Evolutionary conservation across 1,284 basidiomycete genomes (phyloP).

Genomic region (Ceratobasidium sp.): DNA sequence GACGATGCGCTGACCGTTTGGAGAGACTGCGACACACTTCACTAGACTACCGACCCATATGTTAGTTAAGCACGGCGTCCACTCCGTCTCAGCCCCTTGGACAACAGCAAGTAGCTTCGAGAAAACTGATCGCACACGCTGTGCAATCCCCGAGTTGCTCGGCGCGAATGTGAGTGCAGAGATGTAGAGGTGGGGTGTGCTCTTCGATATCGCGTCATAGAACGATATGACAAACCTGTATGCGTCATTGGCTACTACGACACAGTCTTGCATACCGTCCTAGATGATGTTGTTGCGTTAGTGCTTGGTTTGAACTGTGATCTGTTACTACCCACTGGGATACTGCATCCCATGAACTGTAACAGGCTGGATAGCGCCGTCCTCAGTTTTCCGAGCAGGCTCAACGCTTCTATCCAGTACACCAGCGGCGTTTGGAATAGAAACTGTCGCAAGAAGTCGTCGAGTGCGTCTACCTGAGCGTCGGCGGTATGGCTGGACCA

Average conservation of each 20-base stretch:
- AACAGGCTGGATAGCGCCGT: neutral
- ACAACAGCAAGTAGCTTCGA: neutral
- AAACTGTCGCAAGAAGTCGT: neutral
- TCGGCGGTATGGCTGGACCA: constrained; percentile 7
- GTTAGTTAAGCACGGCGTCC: too few species aligned
- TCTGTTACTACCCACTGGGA: neutral
- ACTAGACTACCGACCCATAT: neutral
- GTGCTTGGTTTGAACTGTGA: neutral
- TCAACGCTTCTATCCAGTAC: constrained; percentile 28
- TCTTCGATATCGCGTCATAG: constrained; percentile 2
- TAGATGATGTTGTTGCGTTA: neutral
- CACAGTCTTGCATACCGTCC: neutral
- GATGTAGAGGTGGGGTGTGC: constrained; percentile 15
- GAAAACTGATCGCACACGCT: neutral
- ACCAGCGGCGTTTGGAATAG: neutral
- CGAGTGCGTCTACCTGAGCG: neutral
- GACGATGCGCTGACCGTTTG: neutral
- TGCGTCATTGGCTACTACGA: neutral
- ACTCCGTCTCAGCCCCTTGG: neutral
- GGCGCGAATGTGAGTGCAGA: constrained; percentile 26
- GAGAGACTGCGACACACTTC: neutral
- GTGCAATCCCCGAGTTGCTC: neutral
- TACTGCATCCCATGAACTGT: neutral
- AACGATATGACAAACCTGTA: constrained; percentile 10
- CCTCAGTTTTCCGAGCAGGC: neutral